A percentile compares a stretch with the other conserved stretches of the same genome.
These are phyloP conservation scores for Larix kaempferi DNA, from an alignment of 75 land plant genomes.

Conservation along the genomic window DNA sequence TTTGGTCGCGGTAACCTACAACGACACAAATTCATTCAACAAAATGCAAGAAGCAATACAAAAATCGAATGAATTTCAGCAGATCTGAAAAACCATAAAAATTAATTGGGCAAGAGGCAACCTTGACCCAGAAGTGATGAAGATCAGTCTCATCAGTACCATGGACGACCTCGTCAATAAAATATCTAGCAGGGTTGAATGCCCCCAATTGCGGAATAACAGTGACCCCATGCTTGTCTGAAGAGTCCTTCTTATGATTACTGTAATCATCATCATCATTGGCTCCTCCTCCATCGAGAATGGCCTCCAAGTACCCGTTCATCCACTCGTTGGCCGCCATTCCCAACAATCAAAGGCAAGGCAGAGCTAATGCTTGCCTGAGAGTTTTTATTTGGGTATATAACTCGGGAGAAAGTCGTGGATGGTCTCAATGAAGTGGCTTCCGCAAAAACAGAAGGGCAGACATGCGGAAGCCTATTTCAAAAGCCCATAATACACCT, in stretches of 20 bases:
- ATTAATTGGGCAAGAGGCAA: neutral
- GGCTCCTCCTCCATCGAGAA: constrained; percentile 48
- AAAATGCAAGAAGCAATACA: neutral
- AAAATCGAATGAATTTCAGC: neutral
- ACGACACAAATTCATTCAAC: neutral
- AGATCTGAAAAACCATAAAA: neutral
- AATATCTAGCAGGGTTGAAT: constrained; percentile 74
- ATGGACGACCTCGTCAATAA: constrained; percentile 81
- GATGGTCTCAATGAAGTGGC: too few relatives aligned
- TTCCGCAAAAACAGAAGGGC: too few relatives aligned
- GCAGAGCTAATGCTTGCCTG: too few relatives aligned
- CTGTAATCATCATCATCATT: neutral
- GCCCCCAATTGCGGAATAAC: constrained; percentile 29
- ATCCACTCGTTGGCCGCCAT: constrained; percentile 98
- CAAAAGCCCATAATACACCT: too few relatives aligned
- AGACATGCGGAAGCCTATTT: too few relatives aligned
- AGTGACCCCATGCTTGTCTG: neutral
- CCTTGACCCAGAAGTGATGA: constrained; percentile 81
- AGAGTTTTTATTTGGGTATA: too few relatives aligned
- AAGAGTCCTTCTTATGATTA: neutral
- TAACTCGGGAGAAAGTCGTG: too few relatives aligned
- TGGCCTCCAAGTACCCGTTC: constrained; percentile 91
- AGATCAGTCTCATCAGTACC: constrained; percentile 90
- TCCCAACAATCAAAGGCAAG: neutral
- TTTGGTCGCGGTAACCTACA: constrained; percentile 74